These are phyloP conservation scores for Vickermania ingenoplastis DNA, from an alignment of 208 protist species.

Conservation along the genomic window DNA sequence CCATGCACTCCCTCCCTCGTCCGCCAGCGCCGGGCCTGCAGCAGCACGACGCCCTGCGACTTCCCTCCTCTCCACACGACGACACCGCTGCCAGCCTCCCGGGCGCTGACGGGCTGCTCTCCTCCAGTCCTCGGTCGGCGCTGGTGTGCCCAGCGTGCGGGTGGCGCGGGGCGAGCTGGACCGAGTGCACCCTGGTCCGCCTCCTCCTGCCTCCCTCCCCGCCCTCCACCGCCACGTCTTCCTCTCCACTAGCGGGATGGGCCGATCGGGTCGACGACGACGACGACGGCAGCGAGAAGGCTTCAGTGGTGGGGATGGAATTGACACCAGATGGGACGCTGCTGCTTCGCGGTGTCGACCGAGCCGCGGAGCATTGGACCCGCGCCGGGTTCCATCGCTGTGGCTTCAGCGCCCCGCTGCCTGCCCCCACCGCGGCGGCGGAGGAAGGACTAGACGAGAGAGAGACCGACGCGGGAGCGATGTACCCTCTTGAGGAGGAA, in stretches of 20 bases:
- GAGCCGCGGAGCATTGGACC: constrained; percentile 46
- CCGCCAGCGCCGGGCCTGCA: not conserved
- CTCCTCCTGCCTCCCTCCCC: not conserved
- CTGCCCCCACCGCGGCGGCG: too few species aligned
- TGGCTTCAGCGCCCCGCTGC: constrained; percentile 8
- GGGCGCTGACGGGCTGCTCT: too few species aligned
- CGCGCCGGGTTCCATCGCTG: constrained; percentile 71
- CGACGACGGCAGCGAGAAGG: constrained; percentile 15
- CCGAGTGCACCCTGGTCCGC: not conserved
- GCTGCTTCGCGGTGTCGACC: constrained; percentile 61
- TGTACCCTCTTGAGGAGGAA: too few species aligned
- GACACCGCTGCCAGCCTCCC: too few species aligned
- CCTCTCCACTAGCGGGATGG: not conserved
- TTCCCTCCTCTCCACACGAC: too few species aligned
- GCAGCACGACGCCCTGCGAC: too few species aligned
- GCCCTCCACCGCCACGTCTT: not conserved
- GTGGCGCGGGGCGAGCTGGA: not conserved
- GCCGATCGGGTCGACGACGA: not conserved
- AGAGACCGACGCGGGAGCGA: constrained; percentile 5
- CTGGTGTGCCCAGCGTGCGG: not conserved
- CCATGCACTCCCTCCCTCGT: not conserved
- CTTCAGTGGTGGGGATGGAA: constrained; percentile 52
- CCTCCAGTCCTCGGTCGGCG: too few species aligned
- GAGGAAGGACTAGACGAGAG: constrained; percentile 6
- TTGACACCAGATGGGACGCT: constrained; percentile 66